Conservation (phyloP, 352 stramenopile genomes). For the Saprolegnia parasitica region DNA sequence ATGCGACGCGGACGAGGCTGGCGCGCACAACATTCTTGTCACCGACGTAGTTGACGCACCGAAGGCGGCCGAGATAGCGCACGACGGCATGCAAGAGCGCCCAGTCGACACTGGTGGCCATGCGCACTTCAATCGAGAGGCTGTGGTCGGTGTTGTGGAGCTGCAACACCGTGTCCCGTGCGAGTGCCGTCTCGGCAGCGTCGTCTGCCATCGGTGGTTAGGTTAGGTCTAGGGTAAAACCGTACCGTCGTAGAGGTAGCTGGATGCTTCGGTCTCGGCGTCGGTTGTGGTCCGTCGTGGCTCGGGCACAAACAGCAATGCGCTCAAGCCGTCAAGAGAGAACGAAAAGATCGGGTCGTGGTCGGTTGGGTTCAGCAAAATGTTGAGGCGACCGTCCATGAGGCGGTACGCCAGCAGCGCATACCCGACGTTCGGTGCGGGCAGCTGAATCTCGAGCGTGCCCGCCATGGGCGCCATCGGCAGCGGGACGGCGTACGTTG, state of each 20-base stretch:
- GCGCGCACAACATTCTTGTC: conserved; percentile 19
- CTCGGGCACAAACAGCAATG: conserved; percentile 19
- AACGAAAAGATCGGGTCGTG: conserved; percentile 21
- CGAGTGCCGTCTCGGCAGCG: too few species aligned
- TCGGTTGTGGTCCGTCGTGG: not conserved
- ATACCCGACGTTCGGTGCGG: conserved; percentile 20
- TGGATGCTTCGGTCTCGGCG: not conserved
- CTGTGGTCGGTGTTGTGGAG: not conserved
- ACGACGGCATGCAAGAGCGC: conserved; percentile 20
- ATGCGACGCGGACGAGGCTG: conserved; percentile 1
- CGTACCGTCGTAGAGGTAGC: not conserved
- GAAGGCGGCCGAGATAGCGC: not conserved
- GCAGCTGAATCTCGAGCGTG: conserved; percentile 23
- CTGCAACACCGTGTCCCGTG: conserved; percentile 20
- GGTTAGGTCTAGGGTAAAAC: not conserved
- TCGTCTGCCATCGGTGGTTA: not conserved
- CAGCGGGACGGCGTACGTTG: not conserved
- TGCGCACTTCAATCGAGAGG: not conserved
- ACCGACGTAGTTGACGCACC: conserved; percentile 14
- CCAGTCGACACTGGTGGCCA: conserved; percentile 15
- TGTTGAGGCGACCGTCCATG: not conserved
- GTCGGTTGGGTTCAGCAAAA: not conserved
- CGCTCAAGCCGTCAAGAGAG: not conserved
- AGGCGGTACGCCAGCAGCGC: not conserved
- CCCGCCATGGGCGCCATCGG: not conserved